Conservation (phyloP, 371 early-diverging fungal species). For the Amoeboradix gromovi region DNA sequence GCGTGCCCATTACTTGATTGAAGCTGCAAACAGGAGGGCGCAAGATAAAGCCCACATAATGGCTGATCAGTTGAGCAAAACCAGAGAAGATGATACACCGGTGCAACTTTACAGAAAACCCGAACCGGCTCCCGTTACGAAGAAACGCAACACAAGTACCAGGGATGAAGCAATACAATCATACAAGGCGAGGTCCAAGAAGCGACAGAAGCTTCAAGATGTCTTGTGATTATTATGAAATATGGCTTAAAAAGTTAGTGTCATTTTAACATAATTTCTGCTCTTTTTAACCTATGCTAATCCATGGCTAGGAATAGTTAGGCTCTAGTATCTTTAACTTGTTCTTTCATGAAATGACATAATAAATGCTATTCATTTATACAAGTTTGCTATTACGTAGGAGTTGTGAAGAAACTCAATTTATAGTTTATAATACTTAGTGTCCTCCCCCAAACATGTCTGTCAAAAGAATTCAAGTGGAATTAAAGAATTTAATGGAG, state of each 20-base stretch:
- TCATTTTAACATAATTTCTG: no score
- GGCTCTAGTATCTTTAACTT: no score
- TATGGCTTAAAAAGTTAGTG: no score
- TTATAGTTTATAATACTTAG: no score
- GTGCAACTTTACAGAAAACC: background rate
- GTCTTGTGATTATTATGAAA: background rate
- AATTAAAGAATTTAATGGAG: background rate
- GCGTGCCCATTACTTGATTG: background rate
- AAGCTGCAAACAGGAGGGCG: background rate
- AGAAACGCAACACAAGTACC: background rate
- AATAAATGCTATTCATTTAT: no score
- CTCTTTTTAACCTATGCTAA: no score
- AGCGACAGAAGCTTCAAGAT: background rate
- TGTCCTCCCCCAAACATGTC: background rate
- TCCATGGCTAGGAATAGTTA: no score
- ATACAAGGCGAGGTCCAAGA: background rate
- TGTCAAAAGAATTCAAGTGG: background rate
- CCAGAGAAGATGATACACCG: background rate
- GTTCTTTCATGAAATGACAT: no score
- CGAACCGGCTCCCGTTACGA: background rate
- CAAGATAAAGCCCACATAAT: background rate
- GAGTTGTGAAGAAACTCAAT: no score
- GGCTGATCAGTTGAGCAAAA: background rate
- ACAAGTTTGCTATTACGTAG: no score
- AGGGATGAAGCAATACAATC: background rate